phyloP scores from a whole-genome alignment of 192 early-diverging fungal genomes.

The Neocallimastix lanati region DNA sequence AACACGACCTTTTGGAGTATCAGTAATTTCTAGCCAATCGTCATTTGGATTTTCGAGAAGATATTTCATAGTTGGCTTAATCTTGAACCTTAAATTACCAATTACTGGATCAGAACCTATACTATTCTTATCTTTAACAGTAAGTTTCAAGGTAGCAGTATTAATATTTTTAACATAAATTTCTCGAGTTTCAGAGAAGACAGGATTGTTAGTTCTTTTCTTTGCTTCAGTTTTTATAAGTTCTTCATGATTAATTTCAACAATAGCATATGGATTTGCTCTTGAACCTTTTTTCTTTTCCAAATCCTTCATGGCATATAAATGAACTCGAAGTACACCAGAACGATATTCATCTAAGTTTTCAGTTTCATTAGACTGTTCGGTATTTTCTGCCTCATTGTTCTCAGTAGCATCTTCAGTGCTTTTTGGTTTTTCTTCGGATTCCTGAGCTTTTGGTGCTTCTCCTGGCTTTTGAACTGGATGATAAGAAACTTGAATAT shows the following conservation, averaged over 20 bases:
- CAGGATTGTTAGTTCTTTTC: slow-evolving; percentile 58
- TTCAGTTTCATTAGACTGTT: slow-evolving; percentile 39
- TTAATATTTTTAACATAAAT: slow-evolving; percentile 54
- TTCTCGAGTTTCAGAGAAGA: slow-evolving; percentile 55
- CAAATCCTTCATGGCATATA: not conserved
- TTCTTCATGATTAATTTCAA: not conserved
- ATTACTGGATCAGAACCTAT: slow-evolving; percentile 18
- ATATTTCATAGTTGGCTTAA: slow-evolving; percentile 9
- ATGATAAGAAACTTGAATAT: not conserved
- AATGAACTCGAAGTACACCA: slow-evolving; percentile 1
- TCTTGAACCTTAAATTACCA: slow-evolving; percentile 8
- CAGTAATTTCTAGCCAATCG: slow-evolving; percentile 49
- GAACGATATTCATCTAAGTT: slow-evolving; percentile 13
- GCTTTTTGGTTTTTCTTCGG: not conserved
- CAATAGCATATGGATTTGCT: not conserved
- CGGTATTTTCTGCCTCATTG: slow-evolving; percentile 5
- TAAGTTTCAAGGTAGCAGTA: slow-evolving; percentile 31
- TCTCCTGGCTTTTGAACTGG: not conserved
- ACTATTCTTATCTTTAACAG: slow-evolving; percentile 28
- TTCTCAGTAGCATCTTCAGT: not conserved
- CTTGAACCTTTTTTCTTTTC: slow-evolving; percentile 1
- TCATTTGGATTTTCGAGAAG: slow-evolving; percentile 6
- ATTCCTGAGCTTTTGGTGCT: not conserved
- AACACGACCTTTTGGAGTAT: slow-evolving; percentile 26
- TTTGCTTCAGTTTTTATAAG: slow-evolving; percentile 32